Conservation (phyloP, 257 asterid species). For the Solanum boliviense region DNA sequence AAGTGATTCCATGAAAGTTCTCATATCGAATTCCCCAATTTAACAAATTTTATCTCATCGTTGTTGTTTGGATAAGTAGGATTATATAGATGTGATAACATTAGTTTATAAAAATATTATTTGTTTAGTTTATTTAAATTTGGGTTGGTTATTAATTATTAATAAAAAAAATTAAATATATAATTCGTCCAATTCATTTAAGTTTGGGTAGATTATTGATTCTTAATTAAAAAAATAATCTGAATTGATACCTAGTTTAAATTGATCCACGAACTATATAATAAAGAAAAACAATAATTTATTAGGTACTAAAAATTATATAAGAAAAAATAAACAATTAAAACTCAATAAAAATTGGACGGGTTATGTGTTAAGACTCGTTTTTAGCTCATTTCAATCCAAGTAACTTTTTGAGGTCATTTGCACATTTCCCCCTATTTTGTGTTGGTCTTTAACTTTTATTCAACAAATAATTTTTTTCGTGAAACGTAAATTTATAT, state of each 20-base stretch:
- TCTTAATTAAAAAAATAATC: neutral
- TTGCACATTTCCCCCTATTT: neutral
- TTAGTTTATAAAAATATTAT: too few species aligned
- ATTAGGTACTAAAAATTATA: too few species aligned
- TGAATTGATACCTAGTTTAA: neutral
- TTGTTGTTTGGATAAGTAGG: neutral
- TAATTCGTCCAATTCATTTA: neutral
- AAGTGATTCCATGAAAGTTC: neutral
- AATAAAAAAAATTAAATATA: too few species aligned
- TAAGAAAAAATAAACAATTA: too few species aligned
- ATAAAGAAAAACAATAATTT: too few species aligned
- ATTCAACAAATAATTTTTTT: neutral
- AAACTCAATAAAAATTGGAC: too few species aligned
- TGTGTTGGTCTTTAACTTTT: neutral
- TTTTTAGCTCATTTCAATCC: neutral
- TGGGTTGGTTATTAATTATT: too few species aligned
- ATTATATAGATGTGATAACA: neutral
- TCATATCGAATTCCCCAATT: constrained; percentile 24
- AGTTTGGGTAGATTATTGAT: neutral
- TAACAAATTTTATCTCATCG: constrained; percentile 13
- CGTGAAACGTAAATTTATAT: neutral
- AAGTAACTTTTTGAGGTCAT: neutral
- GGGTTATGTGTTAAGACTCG: too few species aligned
- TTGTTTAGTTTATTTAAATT: too few species aligned
- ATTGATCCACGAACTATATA: neutral